Base-by-base conservation (phyloP, 2,329 filamentous ascomycete species). In the Ophiostoma perfectum region DNA sequence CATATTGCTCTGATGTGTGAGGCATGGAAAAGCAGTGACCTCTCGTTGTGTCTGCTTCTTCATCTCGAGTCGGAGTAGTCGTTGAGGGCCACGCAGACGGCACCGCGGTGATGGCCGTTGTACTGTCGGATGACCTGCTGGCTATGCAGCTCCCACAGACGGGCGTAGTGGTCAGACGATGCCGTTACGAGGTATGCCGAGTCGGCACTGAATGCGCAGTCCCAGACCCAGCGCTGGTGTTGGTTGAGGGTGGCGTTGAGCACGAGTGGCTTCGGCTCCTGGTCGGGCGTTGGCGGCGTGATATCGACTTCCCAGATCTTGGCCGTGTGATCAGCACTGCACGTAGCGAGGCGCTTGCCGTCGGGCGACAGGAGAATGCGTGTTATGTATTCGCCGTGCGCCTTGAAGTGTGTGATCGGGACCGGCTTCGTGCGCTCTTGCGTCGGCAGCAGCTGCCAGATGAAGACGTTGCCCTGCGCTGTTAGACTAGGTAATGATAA, bases 161-260 rank as follows among this genome's bases (percentile, higher is more conserved):
- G 85, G 2, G 93, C 93, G 76, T 96, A 97, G 77, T 97, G 93
- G 76, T 97, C 93, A 58, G 90, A 94, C 77, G 92, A 97, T 5
- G 93, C 93, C 0, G 93, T 97, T 12, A 97, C 93, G 6, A 97
- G 82, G 75, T 97, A 97, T 0, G 93, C 93, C 45, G 90, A 93
- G 77, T 97, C 93, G 39, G 93, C 93, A 71, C 90, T 94, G 79
- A 97, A 97, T 0, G 93, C 93, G 75, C 93, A 97, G 78, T 97
- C 93, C 93, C 93, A 97, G 0, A 97, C 93, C 93, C 93, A 97
- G 67, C 93, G 88, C 80, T 97, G 93, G 79, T 97, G 93, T 67
- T 91, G 92, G 36, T 90, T 90, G 1, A 97, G 85, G 1, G 92
- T 96, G 2, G 92, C 93, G 78, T 97, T 91, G 27, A 96, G 85